A percentile compares a stretch with the other conserved stretches of the same genome.
These are phyloP conservation scores for Trichosporon inkin DNA, from an alignment of 1,284 basidiomycete species.

Conservation along the genomic window DNA sequence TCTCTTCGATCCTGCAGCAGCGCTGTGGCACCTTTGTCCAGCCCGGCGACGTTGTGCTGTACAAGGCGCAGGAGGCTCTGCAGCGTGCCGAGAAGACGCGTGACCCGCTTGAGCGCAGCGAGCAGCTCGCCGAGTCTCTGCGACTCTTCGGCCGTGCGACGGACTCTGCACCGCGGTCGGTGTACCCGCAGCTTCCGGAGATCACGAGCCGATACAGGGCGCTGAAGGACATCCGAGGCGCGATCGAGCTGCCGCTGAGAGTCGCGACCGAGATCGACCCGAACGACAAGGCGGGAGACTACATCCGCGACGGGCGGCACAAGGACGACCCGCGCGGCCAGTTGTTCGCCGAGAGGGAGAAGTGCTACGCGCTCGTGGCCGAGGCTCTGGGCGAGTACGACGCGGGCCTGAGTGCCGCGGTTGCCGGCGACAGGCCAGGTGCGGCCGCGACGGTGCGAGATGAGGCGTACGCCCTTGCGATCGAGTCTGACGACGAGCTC, in stretches of 20 bases:
- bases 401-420: constrained; percentile 48
- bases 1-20: constrained; percentile 89
- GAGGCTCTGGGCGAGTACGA: constrained; percentile 79
- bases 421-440: constrained; percentile 9
- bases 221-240: constrained; percentile 61
- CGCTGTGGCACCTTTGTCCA: constrained; percentile 97
- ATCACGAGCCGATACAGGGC: constrained; percentile 81
- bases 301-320: constrained; percentile 66
- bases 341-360: constrained; percentile 60
- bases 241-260: constrained; percentile 76
- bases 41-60: constrained; percentile 94
- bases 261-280: constrained; percentile 79
- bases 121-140: constrained; percentile 74
- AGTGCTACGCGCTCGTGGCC: constrained; percentile 77
- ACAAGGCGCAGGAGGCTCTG: constrained; percentile 64
- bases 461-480: constrained; percentile 58
- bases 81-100: constrained; percentile 62
- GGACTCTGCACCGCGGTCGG: constrained; percentile 63
- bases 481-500: constrained; percentile 79
- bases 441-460: constrained; percentile 39
- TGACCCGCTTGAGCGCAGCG: constrained; percentile 66
- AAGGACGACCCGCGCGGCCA: constrained; percentile 59
- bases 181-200: constrained; percentile 77
- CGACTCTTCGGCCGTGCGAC: constrained; percentile 75
- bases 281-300: constrained; percentile 70